phyloP scores from a whole-genome alignment of 2,329 filamentous ascomycete genomes.

The Monascus ruber region DNA sequence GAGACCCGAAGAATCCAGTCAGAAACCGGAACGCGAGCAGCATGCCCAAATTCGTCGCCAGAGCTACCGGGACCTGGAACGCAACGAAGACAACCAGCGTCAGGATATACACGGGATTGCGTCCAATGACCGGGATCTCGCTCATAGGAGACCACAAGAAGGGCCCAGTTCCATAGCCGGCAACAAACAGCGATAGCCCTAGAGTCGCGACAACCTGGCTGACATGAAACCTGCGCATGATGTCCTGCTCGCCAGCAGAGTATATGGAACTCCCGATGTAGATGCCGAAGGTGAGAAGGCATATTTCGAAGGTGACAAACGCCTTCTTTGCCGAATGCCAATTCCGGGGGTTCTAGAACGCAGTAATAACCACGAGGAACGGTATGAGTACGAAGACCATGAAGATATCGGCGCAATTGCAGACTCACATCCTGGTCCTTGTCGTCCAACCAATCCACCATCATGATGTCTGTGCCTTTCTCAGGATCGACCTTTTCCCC shows the following conservation, averaged over 20 bases:
- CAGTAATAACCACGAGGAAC: too few species aligned
- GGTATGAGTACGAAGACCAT: too few species aligned
- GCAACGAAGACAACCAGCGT: conserved; percentile 38
- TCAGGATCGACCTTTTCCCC: conserved; percentile 39
- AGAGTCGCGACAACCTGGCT: conserved; percentile 35
- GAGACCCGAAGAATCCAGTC: conserved; percentile 39
- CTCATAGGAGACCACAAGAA: conserved; percentile 32
- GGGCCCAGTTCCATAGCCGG: conserved; percentile 39
- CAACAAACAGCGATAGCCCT: conserved; percentile 39
- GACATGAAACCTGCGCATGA: conserved; percentile 33
- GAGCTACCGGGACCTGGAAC: conserved; percentile 36
- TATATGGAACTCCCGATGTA: conserved; percentile 43
- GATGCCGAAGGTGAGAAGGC: conserved; percentile 38
- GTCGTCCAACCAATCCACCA: conserved; percentile 40
- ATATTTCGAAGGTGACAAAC: conserved; percentile 37
- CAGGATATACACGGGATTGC: conserved; percentile 37
- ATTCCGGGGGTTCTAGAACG: conserved; percentile 33
- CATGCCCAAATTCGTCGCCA: conserved; percentile 39
- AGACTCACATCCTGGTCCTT: conserved; percentile 32
- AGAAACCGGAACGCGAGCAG: conserved; percentile 41
- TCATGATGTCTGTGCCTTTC: conserved; percentile 39
- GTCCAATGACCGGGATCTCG: conserved; percentile 39
- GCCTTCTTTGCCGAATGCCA: conserved; percentile 33
- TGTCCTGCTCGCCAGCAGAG: conserved; percentile 28
- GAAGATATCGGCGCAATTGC: too few species aligned